These are phyloP conservation scores for Macrophomina pseudophaseolina DNA, from an alignment of 2,329 filamentous ascomycete genomes.

Conservation along the genomic window DNA sequence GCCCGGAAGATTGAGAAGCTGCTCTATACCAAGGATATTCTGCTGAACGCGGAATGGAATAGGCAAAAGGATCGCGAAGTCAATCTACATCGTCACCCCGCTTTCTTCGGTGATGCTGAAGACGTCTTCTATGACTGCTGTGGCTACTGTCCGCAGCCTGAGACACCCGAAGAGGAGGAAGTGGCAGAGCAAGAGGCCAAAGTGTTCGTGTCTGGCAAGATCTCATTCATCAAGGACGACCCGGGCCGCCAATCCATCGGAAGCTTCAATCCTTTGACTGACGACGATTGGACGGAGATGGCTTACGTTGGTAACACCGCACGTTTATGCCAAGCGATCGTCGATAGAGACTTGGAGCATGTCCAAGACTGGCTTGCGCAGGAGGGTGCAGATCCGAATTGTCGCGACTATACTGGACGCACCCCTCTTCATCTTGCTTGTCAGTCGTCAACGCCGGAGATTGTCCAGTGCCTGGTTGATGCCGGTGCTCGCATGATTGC, in stretches of 20 bases:
- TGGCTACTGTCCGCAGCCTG: constrained; percentile 73
- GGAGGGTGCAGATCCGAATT: constrained; percentile 72
- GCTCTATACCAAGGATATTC: constrained; percentile 78
- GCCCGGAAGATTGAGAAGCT: constrained; percentile 80
- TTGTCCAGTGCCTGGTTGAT: constrained; percentile 74
- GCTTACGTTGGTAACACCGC: constrained; percentile 83
- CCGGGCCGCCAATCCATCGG: constrained; percentile 77
- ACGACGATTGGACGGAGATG: constrained; percentile 89
- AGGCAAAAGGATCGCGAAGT: constrained; percentile 74
- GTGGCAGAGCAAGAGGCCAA: constrained; percentile 74
- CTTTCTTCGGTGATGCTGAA: constrained; percentile 77
- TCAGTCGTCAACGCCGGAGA: constrained; percentile 68
- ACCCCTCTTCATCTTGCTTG: constrained; percentile 79
- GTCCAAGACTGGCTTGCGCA: constrained; percentile 73
- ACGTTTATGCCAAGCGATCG: constrained; percentile 78
- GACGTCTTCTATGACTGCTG: constrained; percentile 84
- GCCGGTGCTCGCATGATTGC: constrained; percentile 74
- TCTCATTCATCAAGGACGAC: constrained; percentile 79
- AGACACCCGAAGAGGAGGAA: constrained; percentile 73
- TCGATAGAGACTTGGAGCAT: constrained; percentile 72
- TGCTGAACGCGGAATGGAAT: constrained; percentile 87
- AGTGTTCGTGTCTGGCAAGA: constrained; percentile 74
- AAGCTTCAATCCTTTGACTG: constrained; percentile 79
- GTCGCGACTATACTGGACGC: constrained; percentile 77
- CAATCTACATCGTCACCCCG: constrained; percentile 81